Base-by-base conservation (phyloP, 768 basidiomycete genomes). In the Lyophyllum semitale region DNA sequence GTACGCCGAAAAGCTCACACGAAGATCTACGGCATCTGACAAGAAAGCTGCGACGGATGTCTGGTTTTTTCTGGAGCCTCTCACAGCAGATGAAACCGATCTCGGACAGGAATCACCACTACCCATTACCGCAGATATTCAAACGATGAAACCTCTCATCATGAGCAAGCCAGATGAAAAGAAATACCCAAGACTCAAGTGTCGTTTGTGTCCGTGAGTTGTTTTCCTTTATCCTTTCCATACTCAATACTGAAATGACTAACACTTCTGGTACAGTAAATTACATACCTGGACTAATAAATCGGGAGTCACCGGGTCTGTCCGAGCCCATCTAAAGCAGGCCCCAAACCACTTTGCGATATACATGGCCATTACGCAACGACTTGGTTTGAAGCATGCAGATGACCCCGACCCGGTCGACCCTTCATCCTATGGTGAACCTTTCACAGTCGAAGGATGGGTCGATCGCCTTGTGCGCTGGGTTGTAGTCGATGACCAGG, bases 401-500 rank as follows among this genome's bases (percentile, higher is more conserved):
- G 48, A 40, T 32, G 20, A 25, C 3, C 23, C 46, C 40, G n/a
- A 47, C 37, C 6, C 13, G 13, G 33, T 15, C 13, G 32, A 35
- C 18, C 33, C 48, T 18, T 3, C 38, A 40, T 22, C n/a, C n/a
- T n/a, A n/a, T 9, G 50, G n/a, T 17, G 57, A 57, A 45, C 45
- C 32, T 23, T 70, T 67, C 43, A 51, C 60, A 2, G 11, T 66
- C 6, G 67, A 68, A 0, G 61, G 48, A 13, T 68, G 63, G 44
- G 27, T 54, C 4, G 1, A 51, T 55, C 0, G 64, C 66, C 61
- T 49, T 29, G 51, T 9, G 1, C 51, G 56, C 0, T 66, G 64
- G 65, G 57, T 70, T 25, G 65, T 55, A 0, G 63, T 55, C 3
- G 64, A 69, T 57, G 68, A 76, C 60, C 70, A 75, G 61, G 74